These are phyloP conservation scores for Gossypium anomalum DNA, from an alignment of 345 rosid genomes.

Conservation along the genomic window DNA sequence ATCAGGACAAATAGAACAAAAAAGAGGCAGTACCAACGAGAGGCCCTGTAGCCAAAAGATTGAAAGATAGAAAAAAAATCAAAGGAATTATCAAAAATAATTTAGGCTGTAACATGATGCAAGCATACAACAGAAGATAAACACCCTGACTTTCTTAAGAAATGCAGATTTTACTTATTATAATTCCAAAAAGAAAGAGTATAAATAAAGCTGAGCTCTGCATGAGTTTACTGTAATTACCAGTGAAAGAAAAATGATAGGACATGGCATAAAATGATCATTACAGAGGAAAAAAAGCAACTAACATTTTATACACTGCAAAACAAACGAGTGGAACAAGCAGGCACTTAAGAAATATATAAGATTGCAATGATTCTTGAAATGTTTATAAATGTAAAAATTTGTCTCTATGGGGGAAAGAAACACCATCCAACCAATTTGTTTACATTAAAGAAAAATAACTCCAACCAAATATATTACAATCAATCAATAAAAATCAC, in stretches of 20 bases:
- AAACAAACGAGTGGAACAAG: conserved; percentile 2
- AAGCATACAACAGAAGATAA: neutral
- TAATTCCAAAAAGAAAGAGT: neutral
- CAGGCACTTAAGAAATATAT: neutral
- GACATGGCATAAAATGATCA: neutral
- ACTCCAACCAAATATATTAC: neutral
- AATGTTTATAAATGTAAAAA: neutral
- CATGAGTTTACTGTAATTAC: neutral
- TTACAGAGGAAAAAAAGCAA: neutral
- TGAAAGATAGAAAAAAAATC: neutral
- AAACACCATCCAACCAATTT: neutral
- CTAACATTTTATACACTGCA: neutral
- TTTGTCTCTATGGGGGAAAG: neutral
- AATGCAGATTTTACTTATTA: neutral
- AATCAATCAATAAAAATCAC: neutral
- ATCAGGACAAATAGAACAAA: conserved; percentile 75
- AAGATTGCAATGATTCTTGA: neutral
- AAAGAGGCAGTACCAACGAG: conserved; percentile 84
- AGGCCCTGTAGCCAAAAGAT: conserved; percentile 46
- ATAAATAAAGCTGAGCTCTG: neutral
- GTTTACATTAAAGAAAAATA: neutral
- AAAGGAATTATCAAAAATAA: neutral
- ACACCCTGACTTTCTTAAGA: neutral
- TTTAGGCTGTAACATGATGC: neutral
- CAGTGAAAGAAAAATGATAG: neutral